These are phyloP conservation scores for Podaxis mareebaensis DNA, from an alignment of 768 basidiomycete genomes.

Conservation along the genomic window DNA sequence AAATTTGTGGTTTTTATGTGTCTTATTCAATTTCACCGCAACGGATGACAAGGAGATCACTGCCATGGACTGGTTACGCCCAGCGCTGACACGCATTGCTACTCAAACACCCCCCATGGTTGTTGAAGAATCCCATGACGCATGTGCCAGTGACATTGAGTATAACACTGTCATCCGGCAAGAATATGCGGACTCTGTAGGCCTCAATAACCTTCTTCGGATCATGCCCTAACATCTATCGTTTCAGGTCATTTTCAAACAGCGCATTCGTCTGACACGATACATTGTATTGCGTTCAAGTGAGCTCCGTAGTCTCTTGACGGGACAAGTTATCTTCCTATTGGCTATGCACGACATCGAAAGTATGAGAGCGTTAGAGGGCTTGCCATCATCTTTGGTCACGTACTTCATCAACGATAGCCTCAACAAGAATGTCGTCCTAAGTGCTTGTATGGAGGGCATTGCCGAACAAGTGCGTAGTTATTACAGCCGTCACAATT, in stretches of 20 bases:
- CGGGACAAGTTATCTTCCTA: conserved; percentile 85
- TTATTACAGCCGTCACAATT: neutral
- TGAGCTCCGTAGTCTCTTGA: conserved; percentile 73
- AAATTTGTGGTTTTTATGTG: conserved; percentile 92
- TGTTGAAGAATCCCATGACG: conserved; percentile 79
- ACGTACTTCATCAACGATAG: conserved; percentile 88
- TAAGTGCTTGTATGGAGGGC: conserved; percentile 80
- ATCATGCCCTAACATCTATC: conserved; percentile 4
- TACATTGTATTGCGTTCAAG: conserved; percentile 64
- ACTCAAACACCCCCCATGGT: conserved; percentile 85
- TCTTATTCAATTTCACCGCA: conserved; percentile 79
- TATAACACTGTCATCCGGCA: conserved; percentile 90
- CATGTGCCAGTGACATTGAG: conserved; percentile 84
- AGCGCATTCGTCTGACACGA: conserved; percentile 62
- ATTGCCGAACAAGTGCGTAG: conserved; percentile 76
- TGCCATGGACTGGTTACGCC: conserved; percentile 78
- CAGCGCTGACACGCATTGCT: conserved; percentile 79
- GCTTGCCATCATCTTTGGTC: conserved; percentile 78
- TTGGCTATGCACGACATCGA: conserved; percentile 88
- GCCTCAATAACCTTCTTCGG: conserved; percentile 18
- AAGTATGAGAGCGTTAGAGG: conserved; percentile 77
- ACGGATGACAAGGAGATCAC: conserved; percentile 52
- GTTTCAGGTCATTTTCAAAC: conserved; percentile 65
- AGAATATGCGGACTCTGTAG: conserved; percentile 77
- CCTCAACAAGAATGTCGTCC: conserved; percentile 66